These are phyloP conservation scores for Geotrichum klebahnii DNA, from an alignment of 1,139 yeast species.

Conservation along the genomic window DNA sequence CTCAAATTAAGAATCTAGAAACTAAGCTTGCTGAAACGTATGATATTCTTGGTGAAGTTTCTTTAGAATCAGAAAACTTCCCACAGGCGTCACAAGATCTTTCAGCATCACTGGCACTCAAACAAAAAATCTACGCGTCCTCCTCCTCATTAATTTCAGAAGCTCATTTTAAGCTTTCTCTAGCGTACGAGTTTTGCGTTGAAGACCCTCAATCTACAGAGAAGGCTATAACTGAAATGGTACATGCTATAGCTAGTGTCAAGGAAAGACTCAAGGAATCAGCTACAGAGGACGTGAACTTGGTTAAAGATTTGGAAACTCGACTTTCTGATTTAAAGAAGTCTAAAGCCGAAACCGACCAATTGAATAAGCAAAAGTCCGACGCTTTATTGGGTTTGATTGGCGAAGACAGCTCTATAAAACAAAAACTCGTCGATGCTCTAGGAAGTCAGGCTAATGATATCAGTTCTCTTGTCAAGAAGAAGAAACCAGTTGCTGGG, in stretches of 20 bases:
- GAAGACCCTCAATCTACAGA: conserved; percentile 43
- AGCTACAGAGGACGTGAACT: conserved; percentile 47
- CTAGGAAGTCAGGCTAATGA: conserved; percentile 46
- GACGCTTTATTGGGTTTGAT: conserved; percentile 59
- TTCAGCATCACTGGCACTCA: conserved; percentile 51
- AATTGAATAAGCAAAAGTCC: conserved; percentile 52
- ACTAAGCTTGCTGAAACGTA: conserved; percentile 68
- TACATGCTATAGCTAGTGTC: conserved; percentile 59
- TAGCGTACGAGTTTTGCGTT: conserved; percentile 69
- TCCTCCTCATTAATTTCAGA: conserved; percentile 64
- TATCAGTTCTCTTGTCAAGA: conserved; percentile 53
- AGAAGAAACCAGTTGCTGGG: conserved; percentile 43
- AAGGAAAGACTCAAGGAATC: conserved; percentile 44
- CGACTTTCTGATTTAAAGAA: conserved; percentile 41
- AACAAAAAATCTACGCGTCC: conserved; percentile 52
- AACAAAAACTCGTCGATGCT: conserved; percentile 19
- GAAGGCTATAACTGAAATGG: conserved; percentile 54
- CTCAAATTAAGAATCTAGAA: conserved; percentile 41
- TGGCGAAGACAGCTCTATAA: conserved; percentile 46
- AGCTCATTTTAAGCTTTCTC: conserved; percentile 74
- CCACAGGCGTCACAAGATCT: conserved; percentile 70
- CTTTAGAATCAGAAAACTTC: conserved; percentile 78
- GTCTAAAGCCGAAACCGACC: conserved; percentile 52
- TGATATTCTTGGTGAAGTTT: conserved; percentile 82
- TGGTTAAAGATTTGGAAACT: conserved; percentile 51